These are phyloP conservation scores for Ilyonectria robusta DNA, from an alignment of 2,329 filamentous ascomycete genomes.

Conservation along the genomic window DNA sequence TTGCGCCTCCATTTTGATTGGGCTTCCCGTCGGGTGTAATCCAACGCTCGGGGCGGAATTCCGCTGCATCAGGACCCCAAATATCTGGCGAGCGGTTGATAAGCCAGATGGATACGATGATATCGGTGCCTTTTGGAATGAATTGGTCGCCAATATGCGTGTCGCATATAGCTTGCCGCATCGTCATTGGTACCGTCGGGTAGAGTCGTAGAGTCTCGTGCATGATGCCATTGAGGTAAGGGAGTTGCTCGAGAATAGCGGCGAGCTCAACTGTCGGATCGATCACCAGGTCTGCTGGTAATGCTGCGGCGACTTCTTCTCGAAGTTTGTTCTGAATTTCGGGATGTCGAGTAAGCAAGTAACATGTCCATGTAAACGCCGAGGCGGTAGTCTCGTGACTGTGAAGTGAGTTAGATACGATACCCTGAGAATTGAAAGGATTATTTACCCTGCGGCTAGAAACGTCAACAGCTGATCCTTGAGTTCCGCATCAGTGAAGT, in stretches of 20 bases:
- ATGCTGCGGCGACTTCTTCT: constrained; percentile 24
- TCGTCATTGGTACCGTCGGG: constrained; percentile 75
- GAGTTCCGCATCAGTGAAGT: constrained; percentile 66
- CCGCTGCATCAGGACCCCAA: constrained; percentile 77
- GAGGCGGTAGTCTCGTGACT: constrained; percentile 40
- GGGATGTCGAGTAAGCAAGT: constrained; percentile 35
- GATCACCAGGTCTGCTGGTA: constrained; percentile 9
- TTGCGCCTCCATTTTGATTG: constrained; percentile 75
- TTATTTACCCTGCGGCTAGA: constrained; percentile 54
- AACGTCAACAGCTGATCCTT: constrained; percentile 70
- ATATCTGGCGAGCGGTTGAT: constrained; percentile 74
- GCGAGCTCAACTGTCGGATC: constrained; percentile 60
- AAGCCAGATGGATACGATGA: constrained; percentile 71
- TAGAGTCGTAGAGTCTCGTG: constrained; percentile 78
- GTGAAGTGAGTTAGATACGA: background rate
- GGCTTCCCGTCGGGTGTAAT: constrained; percentile 66
- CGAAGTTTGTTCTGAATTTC: constrained; percentile 37
- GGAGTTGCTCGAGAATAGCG: constrained; percentile 71
- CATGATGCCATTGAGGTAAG: constrained; percentile 78
- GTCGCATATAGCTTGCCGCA: constrained; percentile 70
- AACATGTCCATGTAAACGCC: constrained; percentile 40
- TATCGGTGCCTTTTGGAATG: constrained; percentile 75
- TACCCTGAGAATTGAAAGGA: fast-evolving
- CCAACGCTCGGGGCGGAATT: constrained; percentile 81
- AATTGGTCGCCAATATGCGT: constrained; percentile 70